Conservation (phyloP, 176 grass and related monocot genomes). For the Oryza meyeriana region DNA sequence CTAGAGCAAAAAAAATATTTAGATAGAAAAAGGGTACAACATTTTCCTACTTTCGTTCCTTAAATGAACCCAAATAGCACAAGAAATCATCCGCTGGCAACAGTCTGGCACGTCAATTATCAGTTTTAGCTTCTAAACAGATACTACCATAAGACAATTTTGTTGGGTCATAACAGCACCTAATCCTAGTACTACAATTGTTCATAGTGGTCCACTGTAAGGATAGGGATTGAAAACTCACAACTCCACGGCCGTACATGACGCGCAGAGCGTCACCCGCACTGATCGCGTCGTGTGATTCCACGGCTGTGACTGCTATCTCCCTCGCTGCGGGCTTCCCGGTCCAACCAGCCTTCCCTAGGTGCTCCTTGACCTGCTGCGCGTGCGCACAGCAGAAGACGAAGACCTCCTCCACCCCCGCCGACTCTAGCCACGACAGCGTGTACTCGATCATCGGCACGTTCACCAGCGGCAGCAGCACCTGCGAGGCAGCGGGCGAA, state of each 20-base stretch:
- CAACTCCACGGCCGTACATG: slow-evolving; percentile 56
- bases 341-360: slow-evolving; percentile 57
- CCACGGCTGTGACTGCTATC: slow-evolving; percentile 57
- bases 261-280: slow-evolving; percentile 72
- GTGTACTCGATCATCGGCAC: slow-evolving; percentile 95
- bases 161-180: background rate
- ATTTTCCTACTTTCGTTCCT: background rate
- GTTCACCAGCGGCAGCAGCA: slow-evolving; percentile 82
- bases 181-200: background rate
- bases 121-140: background rate
- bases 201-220: background rate
- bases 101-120: background rate
- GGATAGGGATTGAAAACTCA: slow-evolving; percentile 19
- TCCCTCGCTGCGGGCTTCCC: slow-evolving; percentile 31
- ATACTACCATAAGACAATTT: background rate
- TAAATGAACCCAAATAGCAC: slow-evolving; percentile 22
- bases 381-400: slow-evolving; percentile 89
- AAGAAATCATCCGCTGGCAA: background rate
- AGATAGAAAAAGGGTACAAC: background rate
- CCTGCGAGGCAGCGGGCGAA: slow-evolving; percentile 34
- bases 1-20: background rate
- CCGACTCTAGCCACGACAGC: slow-evolving; percentile 83
- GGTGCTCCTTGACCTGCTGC: slow-evolving; percentile 76
- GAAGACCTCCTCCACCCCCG: slow-evolving; percentile 77
- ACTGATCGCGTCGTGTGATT: slow-evolving; percentile 71